These are phyloP conservation scores for Sclerotinia trifoliorum DNA, from an alignment of 2,329 filamentous ascomycete genomes.

Conservation along the genomic window DNA sequence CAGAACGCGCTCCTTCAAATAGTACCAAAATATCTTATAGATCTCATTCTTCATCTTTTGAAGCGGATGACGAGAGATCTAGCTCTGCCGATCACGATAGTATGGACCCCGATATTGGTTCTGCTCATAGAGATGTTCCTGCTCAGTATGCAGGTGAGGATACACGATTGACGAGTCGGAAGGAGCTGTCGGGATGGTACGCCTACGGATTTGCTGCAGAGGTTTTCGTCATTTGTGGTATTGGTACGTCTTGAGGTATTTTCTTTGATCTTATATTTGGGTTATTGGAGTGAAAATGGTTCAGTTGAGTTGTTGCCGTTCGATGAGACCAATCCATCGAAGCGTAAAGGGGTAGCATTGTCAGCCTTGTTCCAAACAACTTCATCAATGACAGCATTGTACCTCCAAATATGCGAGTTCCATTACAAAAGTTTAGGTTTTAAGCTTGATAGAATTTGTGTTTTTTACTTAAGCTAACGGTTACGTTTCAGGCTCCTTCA, in stretches of 20 bases:
- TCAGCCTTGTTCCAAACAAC: not conserved
- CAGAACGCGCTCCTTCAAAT: conserved; percentile 34
- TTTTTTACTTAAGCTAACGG: conserved; percentile 24
- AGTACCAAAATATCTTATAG: conserved; percentile 53
- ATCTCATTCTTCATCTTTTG: conserved; percentile 61
- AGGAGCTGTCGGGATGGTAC: conserved; percentile 93
- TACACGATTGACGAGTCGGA: conserved; percentile 78
- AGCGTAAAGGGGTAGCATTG: not conserved
- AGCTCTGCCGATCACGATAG: conserved; percentile 37
- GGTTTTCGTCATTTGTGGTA: conserved; percentile 90
- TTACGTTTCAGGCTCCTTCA: conserved; percentile 70
- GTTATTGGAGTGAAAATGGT: not conserved
- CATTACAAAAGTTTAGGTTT: conserved; percentile 19
- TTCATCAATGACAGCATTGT: conserved; percentile 16
- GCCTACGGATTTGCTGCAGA: conserved; percentile 95
- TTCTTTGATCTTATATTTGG: not conserved
- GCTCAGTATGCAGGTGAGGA: conserved; percentile 77
- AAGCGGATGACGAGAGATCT: conserved; percentile 69
- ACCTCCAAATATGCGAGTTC: conserved; percentile 14
- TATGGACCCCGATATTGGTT: conserved; percentile 41
- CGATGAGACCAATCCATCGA: not conserved
- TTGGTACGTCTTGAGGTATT: conserved; percentile 56
- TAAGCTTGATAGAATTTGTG: not conserved
- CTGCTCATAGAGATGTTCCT: conserved; percentile 36
- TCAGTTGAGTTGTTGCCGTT: conserved; percentile 1